phyloP scores from a whole-genome alignment of 306 rosid genomes.

The Cucurbita pepo region DNA sequence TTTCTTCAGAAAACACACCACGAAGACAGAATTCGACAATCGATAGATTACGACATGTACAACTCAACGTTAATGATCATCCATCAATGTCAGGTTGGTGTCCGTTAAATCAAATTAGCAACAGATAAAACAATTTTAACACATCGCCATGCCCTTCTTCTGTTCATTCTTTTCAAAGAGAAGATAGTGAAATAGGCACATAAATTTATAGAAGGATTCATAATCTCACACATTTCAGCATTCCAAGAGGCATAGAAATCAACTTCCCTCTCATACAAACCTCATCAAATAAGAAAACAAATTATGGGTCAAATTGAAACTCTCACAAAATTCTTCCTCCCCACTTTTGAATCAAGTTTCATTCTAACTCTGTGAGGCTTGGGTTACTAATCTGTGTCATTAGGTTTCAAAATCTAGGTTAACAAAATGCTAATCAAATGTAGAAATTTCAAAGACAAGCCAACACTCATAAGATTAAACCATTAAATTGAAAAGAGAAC shows the following conservation, averaged over 20 bases:
- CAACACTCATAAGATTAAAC: neutral
- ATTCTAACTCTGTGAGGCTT: neutral
- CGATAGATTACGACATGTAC: neutral
- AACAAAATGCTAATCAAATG: neutral
- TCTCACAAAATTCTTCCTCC: neutral
- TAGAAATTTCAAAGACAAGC: neutral
- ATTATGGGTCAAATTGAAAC: neutral
- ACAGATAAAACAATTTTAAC: neutral
- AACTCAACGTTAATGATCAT: neutral
- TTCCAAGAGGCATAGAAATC: neutral
- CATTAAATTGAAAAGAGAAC: neutral
- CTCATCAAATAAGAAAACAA: neutral
- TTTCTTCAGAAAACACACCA: neutral
- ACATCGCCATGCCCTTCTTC: neutral
- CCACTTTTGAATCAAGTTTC: neutral
- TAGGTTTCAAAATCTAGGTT: neutral
- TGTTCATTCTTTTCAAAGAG: neutral
- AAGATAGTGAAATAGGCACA: neutral
- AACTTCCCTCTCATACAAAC: neutral
- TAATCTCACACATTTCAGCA: neutral
- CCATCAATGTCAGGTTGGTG: neutral
- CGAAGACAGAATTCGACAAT: neutral
- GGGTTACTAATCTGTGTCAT: neutral
- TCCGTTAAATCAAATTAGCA: neutral
- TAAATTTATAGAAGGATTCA: neutral